phyloP scores from a whole-genome alignment of 176 grass and related monocot species.

The sorghum (Sorghum bicolor) region DNA sequence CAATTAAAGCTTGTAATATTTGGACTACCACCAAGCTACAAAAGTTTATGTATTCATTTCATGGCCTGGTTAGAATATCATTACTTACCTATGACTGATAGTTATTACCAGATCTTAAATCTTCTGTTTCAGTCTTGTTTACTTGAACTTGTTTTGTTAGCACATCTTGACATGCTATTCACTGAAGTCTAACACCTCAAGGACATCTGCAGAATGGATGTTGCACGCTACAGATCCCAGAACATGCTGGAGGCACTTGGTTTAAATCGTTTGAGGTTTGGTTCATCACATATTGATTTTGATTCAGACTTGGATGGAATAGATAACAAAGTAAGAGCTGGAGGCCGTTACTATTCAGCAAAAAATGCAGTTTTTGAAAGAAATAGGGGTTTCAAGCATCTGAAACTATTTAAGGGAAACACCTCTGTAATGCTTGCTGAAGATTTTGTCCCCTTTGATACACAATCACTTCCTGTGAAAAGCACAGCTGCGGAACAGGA shows the following conservation, averaged over 20 bases:
- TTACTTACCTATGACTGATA: neutral
- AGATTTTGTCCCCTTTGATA: slow-evolving; percentile 67
- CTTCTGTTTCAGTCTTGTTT: neutral
- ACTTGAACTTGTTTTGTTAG: neutral
- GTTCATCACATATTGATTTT: slow-evolving; percentile 43
- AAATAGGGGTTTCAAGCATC: slow-evolving; percentile 77
- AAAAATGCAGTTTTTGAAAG: slow-evolving; percentile 67
- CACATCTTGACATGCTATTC: neutral
- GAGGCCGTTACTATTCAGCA: slow-evolving; percentile 69
- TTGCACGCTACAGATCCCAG: slow-evolving; percentile 82
- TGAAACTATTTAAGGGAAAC: slow-evolving; percentile 60
- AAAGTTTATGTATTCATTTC: neutral
- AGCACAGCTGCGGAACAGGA: slow-evolving; percentile 36
- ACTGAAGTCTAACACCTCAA: slow-evolving; percentile 39
- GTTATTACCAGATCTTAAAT: neutral
- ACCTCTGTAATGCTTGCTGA: slow-evolving; percentile 42
- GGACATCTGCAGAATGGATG: slow-evolving; percentile 79
- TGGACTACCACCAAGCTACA: neutral
- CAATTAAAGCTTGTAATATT: neutral
- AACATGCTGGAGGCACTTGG: slow-evolving; percentile 36
- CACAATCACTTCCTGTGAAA: slow-evolving; percentile 39
- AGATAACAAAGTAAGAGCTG: slow-evolving; percentile 64
- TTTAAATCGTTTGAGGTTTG: slow-evolving; percentile 41
- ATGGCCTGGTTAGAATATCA: neutral
- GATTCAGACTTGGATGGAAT: slow-evolving; percentile 80